phyloP scores from a whole-genome alignment of 257 asterid species.

The Solanum raphanifolium region DNA sequence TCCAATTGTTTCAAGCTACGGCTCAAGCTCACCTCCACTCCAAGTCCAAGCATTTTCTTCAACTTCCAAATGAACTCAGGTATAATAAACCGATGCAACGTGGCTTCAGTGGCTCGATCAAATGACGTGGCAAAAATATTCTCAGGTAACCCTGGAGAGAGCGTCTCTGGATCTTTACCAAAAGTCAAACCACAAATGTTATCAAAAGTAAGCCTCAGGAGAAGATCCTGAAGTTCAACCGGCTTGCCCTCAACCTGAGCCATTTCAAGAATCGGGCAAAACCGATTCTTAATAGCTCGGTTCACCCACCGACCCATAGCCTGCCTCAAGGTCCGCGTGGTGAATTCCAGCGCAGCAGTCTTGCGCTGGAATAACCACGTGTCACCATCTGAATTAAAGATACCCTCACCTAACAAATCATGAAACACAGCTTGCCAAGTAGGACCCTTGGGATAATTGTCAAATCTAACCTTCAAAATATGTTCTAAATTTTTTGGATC shows the following conservation, averaged over 20 bases:
- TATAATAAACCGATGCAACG: slow-evolving; percentile 37
- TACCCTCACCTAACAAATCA: slow-evolving; percentile 50
- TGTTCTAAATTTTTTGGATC: slow-evolving; percentile 57
- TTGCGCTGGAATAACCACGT: slow-evolving; percentile 64
- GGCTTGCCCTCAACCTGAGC: slow-evolving; percentile 30
- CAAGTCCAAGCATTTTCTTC: slow-evolving; percentile 41
- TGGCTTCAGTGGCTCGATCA: slow-evolving; percentile 54
- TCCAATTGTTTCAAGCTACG: slow-evolving; percentile 36
- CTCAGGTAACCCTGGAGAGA: slow-evolving; percentile 30
- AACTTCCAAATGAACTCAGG: slow-evolving; percentile 49
- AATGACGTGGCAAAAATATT: slow-evolving; percentile 41
- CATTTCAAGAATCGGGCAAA: slow-evolving; percentile 33
- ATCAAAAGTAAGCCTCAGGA: slow-evolving; percentile 49
- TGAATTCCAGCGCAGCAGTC: slow-evolving; percentile 55
- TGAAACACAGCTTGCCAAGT: slow-evolving; percentile 63
- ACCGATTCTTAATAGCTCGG: slow-evolving; percentile 41
- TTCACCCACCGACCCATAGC: slow-evolving; percentile 68
- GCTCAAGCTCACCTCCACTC: slow-evolving; percentile 33
- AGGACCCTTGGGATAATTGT: slow-evolving; percentile 61
- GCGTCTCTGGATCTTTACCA: slow-evolving; percentile 51
- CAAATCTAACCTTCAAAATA: slow-evolving; percentile 39
- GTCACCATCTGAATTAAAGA: slow-evolving; percentile 57
- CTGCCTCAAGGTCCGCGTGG: slow-evolving; percentile 48
- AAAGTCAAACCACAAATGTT: slow-evolving; percentile 62
- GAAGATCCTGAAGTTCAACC: slow-evolving; percentile 44